phyloP scores from a whole-genome alignment of 345 rosid genomes.

The Gossypium bickii region DNA sequence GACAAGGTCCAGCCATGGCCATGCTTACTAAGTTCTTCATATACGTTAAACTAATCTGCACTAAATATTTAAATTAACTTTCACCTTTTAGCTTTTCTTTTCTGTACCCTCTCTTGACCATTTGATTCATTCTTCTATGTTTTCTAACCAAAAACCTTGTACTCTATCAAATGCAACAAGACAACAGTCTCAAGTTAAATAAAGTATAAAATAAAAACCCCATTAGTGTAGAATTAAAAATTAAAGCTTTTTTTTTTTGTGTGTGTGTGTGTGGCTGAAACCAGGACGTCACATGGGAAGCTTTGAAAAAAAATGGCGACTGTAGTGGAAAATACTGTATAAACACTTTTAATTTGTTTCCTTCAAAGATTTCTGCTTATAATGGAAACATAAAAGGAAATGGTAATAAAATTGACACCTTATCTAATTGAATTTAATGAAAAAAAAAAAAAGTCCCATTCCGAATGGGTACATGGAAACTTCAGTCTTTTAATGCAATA shows the following conservation, averaged over 20 bases:
- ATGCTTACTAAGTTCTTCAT: not conserved
- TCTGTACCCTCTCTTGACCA: conserved; percentile 7
- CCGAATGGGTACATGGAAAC: conserved; percentile 29
- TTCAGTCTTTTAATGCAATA: conserved; percentile 13
- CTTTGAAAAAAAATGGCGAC: not conserved
- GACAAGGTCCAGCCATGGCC: conserved; percentile 1
- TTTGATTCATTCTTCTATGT: not conserved
- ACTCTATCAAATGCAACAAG: conserved; percentile 12
- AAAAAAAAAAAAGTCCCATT: conserved; percentile 14
- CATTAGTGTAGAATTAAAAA: no score
- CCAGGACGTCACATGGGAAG: not conserved
- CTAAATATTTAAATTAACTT: not conserved
- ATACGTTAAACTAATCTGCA: conserved; percentile 10
- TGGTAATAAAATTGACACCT: not conserved
- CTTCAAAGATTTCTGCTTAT: not conserved
- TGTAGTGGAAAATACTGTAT: no score
- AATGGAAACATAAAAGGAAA: not conserved
- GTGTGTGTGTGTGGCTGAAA: no score
- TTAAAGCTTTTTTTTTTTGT: no score
- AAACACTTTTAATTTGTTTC: not conserved
- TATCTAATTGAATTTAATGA: not conserved
- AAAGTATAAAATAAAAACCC: not conserved
- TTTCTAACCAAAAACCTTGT: not conserved
- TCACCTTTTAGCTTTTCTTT: not conserved
- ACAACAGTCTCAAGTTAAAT: not conserved